Conservation (phyloP, 2,329 filamentous ascomycete genomes). For the Cucurbitaria berberidis region DNA sequence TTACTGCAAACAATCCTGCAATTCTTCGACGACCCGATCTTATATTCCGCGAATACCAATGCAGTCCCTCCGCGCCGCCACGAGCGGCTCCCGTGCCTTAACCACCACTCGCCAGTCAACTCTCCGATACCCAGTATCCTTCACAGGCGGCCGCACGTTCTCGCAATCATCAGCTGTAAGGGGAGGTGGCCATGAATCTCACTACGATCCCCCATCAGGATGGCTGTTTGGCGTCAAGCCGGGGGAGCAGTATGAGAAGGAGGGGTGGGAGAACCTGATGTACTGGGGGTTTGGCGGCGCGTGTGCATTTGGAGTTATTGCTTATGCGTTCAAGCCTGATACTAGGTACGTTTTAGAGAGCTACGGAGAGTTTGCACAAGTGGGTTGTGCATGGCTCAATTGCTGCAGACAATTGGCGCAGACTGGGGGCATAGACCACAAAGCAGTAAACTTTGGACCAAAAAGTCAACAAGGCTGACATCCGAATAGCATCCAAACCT, state of each 20-base stretch:
- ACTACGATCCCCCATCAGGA: slow-evolving; percentile 88
- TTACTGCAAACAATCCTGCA: not conserved
- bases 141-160: slow-evolving; percentile 23
- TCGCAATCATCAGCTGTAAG: slow-evolving; percentile 26
- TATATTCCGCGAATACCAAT: slow-evolving; percentile 19
- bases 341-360: slow-evolving; percentile 78
- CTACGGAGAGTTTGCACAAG: not conserved
- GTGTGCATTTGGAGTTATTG: slow-evolving; percentile 74
- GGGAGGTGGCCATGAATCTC: slow-evolving; percentile 65
- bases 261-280: slow-evolving; percentile 92
- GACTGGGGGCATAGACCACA: not conserved
- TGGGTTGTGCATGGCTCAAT: not conserved
- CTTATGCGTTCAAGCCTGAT: slow-evolving; percentile 96
- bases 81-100: slow-evolving; percentile 25
- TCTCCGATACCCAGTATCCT: not conserved
- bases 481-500: slow-evolving; percentile 86
- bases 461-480: slow-evolving; percentile 21
- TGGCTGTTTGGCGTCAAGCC: slow-evolving; percentile 96
- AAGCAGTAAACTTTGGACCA: not conserved
- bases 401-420: not conserved
- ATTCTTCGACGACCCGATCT: not conserved
- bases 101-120: slow-evolving; percentile 14
- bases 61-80: slow-evolving; percentile 34
- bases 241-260: slow-evolving; percentile 92
- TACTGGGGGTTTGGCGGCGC: slow-evolving; percentile 85